These are phyloP conservation scores for Aspergillus wentii DNA, from an alignment of 495 filamentous ascomycete species.

Conservation along the genomic window DNA sequence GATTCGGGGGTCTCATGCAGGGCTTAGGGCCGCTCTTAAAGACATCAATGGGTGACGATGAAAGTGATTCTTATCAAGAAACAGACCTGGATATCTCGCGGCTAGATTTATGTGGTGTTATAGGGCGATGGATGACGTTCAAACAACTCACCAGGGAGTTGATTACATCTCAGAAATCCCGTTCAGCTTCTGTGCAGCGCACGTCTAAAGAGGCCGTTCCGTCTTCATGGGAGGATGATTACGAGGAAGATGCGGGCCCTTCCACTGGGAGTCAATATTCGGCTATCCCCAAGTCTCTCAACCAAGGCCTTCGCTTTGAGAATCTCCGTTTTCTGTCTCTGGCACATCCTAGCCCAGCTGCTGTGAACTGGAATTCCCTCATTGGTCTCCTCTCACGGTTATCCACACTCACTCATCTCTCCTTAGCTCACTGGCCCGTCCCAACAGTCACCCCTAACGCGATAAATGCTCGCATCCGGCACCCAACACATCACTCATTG, in stretches of 20 bases:
- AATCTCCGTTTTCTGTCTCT: conserved; percentile 50
- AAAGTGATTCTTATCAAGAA: conserved; percentile 11
- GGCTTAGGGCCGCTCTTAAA: conserved; percentile 29
- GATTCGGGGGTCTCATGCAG: conserved; percentile 14
- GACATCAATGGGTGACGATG: conserved; percentile 8
- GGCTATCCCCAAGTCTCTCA: conserved; percentile 37
- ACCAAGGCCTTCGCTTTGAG: conserved; percentile 38
- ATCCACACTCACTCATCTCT: conserved; percentile 68
- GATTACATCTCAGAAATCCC: conserved; percentile 24
- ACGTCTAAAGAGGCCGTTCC: conserved; percentile 20
- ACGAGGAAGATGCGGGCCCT: conserved; percentile 33
- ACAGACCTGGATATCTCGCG: conserved; percentile 48
- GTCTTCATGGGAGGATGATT: conserved; percentile 31
- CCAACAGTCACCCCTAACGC: conserved; percentile 64
- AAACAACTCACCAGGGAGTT: conserved; percentile 54
- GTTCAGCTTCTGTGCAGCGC: conserved; percentile 1
- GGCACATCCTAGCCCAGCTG: conserved; percentile 31
- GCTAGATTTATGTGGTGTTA: conserved; percentile 59
- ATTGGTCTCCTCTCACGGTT: conserved; percentile 57
- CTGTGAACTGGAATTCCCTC: conserved; percentile 63
- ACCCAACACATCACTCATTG: conserved; percentile 34
- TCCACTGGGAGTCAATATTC: conserved; percentile 14
- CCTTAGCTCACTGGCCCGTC: conserved; percentile 73
- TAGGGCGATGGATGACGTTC: conserved; percentile 55
- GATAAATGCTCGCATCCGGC: conserved; percentile 35